A percentile compares a stretch with the other conserved stretches of the same genome.
These are phyloP conservation scores for Sugiyamaella neomexicana DNA, from an alignment of 1,139 yeast genomes.

Conservation along the genomic window DNA sequence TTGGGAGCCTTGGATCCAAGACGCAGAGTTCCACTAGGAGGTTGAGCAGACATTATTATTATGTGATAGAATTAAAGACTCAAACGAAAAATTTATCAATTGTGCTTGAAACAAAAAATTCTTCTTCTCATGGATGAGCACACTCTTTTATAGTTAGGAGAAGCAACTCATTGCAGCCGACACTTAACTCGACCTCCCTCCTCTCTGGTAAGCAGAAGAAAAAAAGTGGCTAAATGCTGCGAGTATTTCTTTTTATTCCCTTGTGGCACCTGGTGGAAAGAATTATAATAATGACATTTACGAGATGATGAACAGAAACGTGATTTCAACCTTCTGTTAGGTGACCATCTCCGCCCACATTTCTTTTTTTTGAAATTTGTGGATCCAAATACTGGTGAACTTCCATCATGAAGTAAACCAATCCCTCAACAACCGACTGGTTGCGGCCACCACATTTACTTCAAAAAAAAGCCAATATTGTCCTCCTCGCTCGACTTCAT, in stretches of 20 bases:
- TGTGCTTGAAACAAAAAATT: background rate
- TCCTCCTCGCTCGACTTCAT: too few relatives aligned
- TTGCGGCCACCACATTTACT: background rate
- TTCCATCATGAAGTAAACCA: background rate
- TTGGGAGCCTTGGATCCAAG: conserved; percentile 79
- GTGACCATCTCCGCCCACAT: background rate
- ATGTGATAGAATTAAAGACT: background rate
- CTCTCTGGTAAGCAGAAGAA: background rate
- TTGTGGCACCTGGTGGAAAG: background rate
- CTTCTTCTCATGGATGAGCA: background rate
- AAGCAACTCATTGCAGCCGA: background rate
- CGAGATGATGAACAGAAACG: conserved; percentile 14
- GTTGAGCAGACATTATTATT: conserved; percentile 20
- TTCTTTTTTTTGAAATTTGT: conserved; percentile 10
- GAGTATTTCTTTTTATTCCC: background rate
- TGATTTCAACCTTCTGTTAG: background rate
- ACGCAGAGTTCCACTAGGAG: conserved; percentile 38
- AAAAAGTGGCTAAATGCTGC: background rate
- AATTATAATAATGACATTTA: too few relatives aligned
- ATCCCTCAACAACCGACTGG: background rate
- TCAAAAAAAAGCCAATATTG: too few relatives aligned
- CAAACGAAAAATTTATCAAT: background rate
- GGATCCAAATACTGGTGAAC: too few relatives aligned
- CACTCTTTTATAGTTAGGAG: conserved; percentile 1
- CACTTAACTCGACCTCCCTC: background rate